Conservation (phyloP, 2,329 filamentous ascomycete genomes). For the Chaetomium globosum region DNA sequence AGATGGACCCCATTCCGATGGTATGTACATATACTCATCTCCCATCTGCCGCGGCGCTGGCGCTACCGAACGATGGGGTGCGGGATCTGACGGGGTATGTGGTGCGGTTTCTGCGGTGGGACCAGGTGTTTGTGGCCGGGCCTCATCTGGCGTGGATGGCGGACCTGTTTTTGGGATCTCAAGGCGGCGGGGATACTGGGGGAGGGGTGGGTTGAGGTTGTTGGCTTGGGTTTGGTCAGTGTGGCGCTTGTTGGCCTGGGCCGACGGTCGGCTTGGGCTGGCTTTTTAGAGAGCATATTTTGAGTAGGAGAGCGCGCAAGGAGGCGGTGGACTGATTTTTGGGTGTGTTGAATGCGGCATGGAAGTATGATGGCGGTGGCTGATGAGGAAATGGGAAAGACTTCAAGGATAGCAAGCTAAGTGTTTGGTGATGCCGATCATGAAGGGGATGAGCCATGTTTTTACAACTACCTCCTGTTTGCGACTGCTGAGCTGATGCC, state of each 20-base stretch:
- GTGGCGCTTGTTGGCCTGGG: constrained; percentile 27
- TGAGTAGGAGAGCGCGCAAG: constrained; percentile 29
- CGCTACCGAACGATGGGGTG: not conserved
- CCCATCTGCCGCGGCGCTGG: too few species aligned
- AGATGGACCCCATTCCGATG: constrained; percentile 23
- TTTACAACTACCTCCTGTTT: too few species aligned
- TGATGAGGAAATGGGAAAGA: too few species aligned
- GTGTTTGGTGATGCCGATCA: too few species aligned
- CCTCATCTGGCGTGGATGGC: constrained; percentile 29
- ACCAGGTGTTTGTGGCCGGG: constrained; percentile 25
- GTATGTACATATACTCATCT: too few species aligned
- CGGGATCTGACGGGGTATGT: constrained; percentile 3
- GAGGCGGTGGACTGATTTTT: constrained; percentile 26
- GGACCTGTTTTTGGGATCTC: constrained; percentile 33
- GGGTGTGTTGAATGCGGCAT: not conserved
- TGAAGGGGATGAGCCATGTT: too few species aligned
- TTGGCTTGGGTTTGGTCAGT: constrained; percentile 14
- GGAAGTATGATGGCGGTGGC: too few species aligned
- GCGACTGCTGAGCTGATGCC: too few species aligned
- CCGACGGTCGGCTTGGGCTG: constrained; percentile 30
- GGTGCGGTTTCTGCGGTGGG: constrained; percentile 27
- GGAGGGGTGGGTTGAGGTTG: constrained; percentile 27
- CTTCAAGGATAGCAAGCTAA: too few species aligned
- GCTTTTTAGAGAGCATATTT: constrained; percentile 32
- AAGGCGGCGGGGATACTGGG: constrained; percentile 28